Conservation (phyloP, 352 stramenopile genomes). For the Pythium myriotylum region DNA sequence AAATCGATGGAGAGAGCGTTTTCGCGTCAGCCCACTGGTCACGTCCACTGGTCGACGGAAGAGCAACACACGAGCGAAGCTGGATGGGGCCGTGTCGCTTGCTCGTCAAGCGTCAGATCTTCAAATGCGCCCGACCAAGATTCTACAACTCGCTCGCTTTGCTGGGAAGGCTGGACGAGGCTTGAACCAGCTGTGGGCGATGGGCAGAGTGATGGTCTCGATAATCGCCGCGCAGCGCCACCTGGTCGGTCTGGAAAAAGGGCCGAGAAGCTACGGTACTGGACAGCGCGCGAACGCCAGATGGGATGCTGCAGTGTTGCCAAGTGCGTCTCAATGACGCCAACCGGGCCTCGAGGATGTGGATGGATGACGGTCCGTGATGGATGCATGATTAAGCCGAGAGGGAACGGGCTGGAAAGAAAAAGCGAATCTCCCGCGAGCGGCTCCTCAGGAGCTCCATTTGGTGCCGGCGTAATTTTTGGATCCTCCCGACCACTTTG, state of each 20-base stretch:
- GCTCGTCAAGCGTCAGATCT: slow-evolving; percentile 25
- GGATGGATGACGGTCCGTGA: neutral
- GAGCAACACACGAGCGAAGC: slow-evolving; percentile 18
- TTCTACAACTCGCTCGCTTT: slow-evolving; percentile 1
- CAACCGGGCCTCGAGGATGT: too few relatives aligned
- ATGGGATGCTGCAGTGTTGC: slow-evolving; percentile 17
- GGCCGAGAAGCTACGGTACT: too few relatives aligned
- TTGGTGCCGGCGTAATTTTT: too few relatives aligned
- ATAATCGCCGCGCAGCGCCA: neutral
- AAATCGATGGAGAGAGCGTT: slow-evolving; percentile 3
- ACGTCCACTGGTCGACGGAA: slow-evolving; percentile 6
- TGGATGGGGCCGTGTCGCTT: slow-evolving; percentile 8
- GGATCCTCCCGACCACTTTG: too few relatives aligned
- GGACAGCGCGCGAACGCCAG: slow-evolving; percentile 8
- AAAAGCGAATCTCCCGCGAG: too few relatives aligned
- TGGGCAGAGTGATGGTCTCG: slow-evolving; percentile 20
- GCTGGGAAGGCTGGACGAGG: slow-evolving; percentile 1
- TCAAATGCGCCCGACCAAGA: slow-evolving; percentile 19
- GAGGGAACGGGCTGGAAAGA: too few relatives aligned
- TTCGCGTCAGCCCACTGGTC: slow-evolving; percentile 10
- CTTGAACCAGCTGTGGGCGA: slow-evolving; percentile 15
- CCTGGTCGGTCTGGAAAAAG: too few relatives aligned
- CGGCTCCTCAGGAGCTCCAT: too few relatives aligned
- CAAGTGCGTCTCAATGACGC: neutral
- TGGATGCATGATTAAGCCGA: too few relatives aligned